Evolutionary conservation across 2,329 filamentous ascomycete genomes (phyloP).

Genomic region (Leptographium flavum): DNA sequence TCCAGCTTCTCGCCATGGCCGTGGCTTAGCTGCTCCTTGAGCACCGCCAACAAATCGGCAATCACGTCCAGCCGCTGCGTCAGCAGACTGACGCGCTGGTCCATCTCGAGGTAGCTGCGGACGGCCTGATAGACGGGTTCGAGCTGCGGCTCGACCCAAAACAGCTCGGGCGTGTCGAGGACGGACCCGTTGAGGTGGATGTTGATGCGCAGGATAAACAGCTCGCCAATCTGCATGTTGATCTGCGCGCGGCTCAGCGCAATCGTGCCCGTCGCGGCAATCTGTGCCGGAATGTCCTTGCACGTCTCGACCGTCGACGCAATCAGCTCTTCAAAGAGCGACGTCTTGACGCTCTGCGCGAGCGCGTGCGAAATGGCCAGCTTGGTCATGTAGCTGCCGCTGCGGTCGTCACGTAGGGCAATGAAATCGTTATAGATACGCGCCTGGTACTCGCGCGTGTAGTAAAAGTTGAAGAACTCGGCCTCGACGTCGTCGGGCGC

Average conservation of each 20-base stretch:
- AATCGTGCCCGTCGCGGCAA: constrained; percentile 85
- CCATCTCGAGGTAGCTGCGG: constrained; percentile 92
- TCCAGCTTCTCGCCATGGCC: constrained; percentile 81
- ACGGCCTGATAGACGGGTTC: constrained; percentile 96
- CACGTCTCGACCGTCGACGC: constrained; percentile 87
- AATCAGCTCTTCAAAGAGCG: constrained; percentile 88
- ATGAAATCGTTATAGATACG: constrained; percentile 99
- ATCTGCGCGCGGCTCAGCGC: constrained; percentile 77
- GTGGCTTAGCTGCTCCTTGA: constrained; percentile 92
- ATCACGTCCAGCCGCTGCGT: constrained; percentile 89
- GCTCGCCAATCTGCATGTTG: constrained; percentile 98
- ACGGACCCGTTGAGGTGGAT: constrained; percentile 96
- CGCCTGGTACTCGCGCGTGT: constrained; percentile 93
- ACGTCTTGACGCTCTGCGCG: constrained; percentile 94
- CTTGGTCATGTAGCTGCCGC: constrained; percentile 97
- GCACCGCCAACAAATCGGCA: constrained; percentile 76
- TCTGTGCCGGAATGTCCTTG: constrained; percentile 84
- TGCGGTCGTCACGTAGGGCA: constrained; percentile 79
- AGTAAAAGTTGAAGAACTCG: constrained; percentile 99
- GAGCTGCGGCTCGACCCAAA: constrained; percentile 95
- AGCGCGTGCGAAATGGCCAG: constrained; percentile 91
- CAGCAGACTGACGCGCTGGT: constrained; percentile 78
- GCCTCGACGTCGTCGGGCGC: constrained; percentile 81
- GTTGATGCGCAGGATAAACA: constrained; percentile 95
- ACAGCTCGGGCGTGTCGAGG: constrained; percentile 89